These are phyloP conservation scores for Tuber indicum DNA, from an alignment of 495 filamentous ascomycete genomes.

Conservation along the genomic window DNA sequence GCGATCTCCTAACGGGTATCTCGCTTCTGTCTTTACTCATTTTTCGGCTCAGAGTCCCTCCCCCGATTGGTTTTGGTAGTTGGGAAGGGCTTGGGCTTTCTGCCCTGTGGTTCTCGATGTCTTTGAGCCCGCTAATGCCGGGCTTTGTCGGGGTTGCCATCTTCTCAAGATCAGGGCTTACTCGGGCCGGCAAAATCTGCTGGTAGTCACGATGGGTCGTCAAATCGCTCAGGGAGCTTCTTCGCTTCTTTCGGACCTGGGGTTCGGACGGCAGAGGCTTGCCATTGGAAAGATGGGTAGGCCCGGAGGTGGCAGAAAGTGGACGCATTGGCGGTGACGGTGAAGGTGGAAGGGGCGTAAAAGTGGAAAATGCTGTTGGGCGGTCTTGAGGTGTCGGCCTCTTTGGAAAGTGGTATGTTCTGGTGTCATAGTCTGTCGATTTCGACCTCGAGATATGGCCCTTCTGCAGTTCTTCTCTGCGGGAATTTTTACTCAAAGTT, in stretches of 20 bases:
- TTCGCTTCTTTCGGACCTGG: slow-evolving; percentile 63
- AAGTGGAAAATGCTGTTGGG: slow-evolving; percentile 51
- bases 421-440: slow-evolving; percentile 67
- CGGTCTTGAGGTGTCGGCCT: slow-evolving; percentile 48
- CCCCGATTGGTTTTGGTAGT: slow-evolving; percentile 21
- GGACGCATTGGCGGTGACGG: slow-evolving; percentile 46
- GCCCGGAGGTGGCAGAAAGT: slow-evolving; percentile 26
- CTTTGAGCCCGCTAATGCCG: slow-evolving; percentile 26
- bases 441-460: slow-evolving; percentile 64
- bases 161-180: slow-evolving; percentile 17
- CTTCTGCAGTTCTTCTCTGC: slow-evolving; percentile 48
- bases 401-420: slow-evolving; percentile 53
- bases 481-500: slow-evolving; percentile 76
- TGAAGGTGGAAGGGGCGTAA: slow-evolving; percentile 44
- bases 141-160: slow-evolving; percentile 17
- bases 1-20: slow-evolving; percentile 28
- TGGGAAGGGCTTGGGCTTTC: slow-evolving; percentile 29
- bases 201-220: slow-evolving; percentile 46
- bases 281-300: slow-evolving; percentile 41
- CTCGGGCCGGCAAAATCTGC: slow-evolving; percentile 34
- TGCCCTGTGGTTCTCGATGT: slow-evolving; percentile 17
- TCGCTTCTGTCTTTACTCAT: slow-evolving; percentile 28
- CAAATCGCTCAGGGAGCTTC: slow-evolving; percentile 87
- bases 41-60: slow-evolving; percentile 15
- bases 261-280: slow-evolving; percentile 49